Evolutionary conservation across 2,329 filamentous ascomycete species (phyloP).

Genomic region (Fonsecaea nubica): DNA sequence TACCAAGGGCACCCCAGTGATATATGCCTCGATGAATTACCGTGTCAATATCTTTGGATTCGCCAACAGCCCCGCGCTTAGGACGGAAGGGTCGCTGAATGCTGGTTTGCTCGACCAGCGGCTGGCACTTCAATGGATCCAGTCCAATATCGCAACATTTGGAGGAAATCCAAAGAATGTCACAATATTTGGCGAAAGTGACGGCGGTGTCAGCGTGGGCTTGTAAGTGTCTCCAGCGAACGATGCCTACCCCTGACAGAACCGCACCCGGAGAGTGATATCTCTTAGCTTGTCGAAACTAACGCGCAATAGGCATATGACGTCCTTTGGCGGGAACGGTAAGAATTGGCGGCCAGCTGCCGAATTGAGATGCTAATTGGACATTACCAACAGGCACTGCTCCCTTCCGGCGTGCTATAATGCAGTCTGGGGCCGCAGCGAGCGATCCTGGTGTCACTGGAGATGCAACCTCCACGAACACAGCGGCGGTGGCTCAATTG

Average conservation of each 20-base stretch:
- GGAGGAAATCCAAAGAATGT: constrained; percentile 37
- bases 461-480: constrained; percentile 50
- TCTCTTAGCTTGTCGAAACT: background rate
- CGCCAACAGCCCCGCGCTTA: constrained; percentile 25
- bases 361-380: background rate
- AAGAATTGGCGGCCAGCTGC: background rate
- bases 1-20: constrained; percentile 26
- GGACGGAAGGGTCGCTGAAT: constrained; percentile 45
- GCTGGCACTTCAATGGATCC: constrained; percentile 37
- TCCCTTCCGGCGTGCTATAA: constrained; percentile 56
- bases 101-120: constrained; percentile 45
- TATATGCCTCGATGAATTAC: constrained; percentile 36
- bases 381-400: constrained; percentile 44
- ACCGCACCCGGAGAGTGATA: background rate
- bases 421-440: constrained; percentile 53
- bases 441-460: constrained; percentile 60
- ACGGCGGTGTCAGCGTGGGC: constrained; percentile 55
- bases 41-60: constrained; percentile 49
- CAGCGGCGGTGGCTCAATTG: constrained; percentile 23
- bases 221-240: constrained; percentile 37
- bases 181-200: constrained; percentile 54
- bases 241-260: background rate
- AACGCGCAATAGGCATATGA: constrained; percentile 46
- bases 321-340: constrained; percentile 53
- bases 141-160: constrained; percentile 38